Evolutionary conservation across 2,329 filamentous ascomycete species (phyloP).

Genomic region (Phoma sp.): DNA sequence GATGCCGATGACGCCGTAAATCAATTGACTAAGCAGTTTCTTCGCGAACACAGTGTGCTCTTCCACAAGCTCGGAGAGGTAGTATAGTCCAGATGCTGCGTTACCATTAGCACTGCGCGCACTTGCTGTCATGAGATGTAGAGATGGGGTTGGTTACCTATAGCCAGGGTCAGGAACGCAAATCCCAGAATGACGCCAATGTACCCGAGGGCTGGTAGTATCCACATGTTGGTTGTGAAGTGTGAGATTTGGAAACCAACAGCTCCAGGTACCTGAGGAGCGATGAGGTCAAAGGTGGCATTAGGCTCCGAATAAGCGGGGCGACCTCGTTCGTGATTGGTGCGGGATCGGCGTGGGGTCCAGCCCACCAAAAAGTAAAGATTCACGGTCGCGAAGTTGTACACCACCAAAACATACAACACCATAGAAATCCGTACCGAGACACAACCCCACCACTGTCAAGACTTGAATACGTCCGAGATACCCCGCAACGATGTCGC

Average conservation of each 20-base stretch:
- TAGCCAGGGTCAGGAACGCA: conserved; percentile 90
- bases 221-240: conserved; percentile 74
- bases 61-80: conserved; percentile 96
- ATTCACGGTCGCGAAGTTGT: neutral
- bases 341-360: conserved; percentile 25
- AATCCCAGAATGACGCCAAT: conserved; percentile 87
- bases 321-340: conserved; percentile 2
- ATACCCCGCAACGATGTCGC: conserved; percentile 75
- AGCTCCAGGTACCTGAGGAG: conserved; percentile 15
- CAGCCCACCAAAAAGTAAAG: conserved; percentile 33
- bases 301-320: conserved; percentile 19
- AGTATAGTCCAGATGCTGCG: conserved; percentile 93
- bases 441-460: neutral
- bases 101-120: neutral
- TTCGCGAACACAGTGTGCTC: conserved; percentile 95
- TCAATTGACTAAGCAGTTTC: conserved; percentile 81
- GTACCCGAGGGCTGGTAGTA: conserved; percentile 90
- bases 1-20: conserved; percentile 78
- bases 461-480: neutral
- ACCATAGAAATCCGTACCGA: neutral
- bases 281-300: conserved; percentile 40
- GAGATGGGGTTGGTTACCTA: conserved; percentile 62
- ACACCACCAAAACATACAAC: neutral
- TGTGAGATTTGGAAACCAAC: conserved; percentile 5
- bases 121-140: neutral